A percentile compares a stretch with the other conserved stretches of the same genome.
Evolutionary conservation across 768 basidiomycete genomes (phyloP).

Genomic region (Cantharellus anzutake): DNA sequence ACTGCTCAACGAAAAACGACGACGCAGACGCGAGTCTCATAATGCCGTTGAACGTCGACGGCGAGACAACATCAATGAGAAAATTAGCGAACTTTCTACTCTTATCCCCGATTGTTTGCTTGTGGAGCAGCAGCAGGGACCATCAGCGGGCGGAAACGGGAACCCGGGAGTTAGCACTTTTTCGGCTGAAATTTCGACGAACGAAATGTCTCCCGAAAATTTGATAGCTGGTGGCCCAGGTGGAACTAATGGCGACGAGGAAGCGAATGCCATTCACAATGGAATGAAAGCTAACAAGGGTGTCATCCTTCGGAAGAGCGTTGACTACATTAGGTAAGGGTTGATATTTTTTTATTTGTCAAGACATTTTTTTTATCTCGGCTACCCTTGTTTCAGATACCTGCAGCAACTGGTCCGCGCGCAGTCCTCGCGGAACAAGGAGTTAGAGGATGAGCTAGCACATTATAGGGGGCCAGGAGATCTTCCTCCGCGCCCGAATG

Average conservation of each 20-base stretch:
- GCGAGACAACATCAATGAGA: conserved; percentile 90
- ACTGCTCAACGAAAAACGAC: conserved; percentile 63
- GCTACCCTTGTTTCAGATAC: conserved; percentile 25
- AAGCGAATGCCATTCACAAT: conserved; percentile 8
- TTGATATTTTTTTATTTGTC: background rate
- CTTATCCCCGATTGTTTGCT: conserved; percentile 77
- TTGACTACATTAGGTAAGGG: conserved; percentile 36
- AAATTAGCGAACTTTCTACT: conserved; percentile 76
- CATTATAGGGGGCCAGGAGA: conserved; percentile 4
- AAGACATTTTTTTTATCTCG: background rate
- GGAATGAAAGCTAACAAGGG: conserved; percentile 83
- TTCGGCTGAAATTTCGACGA: conserved; percentile 10
- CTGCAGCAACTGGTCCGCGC: conserved; percentile 71
- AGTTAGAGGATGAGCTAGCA: conserved; percentile 50
- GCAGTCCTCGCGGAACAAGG: conserved; percentile 59
- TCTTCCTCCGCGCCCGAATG: background rate
- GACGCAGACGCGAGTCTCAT: conserved; percentile 67
- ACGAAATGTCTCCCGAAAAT: conserved; percentile 13
- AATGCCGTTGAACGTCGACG: conserved; percentile 81
- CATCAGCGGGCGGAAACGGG: conserved; percentile 8
- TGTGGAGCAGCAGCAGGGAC: conserved; percentile 22
- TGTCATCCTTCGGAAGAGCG: conserved; percentile 74
- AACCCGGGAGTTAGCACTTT: background rate
- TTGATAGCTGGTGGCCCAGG: conserved; percentile 4
- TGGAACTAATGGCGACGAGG: conserved; percentile 4